phyloP scores from a whole-genome alignment of 176 grass and related monocot species.

The Eleusine indica region DNA sequence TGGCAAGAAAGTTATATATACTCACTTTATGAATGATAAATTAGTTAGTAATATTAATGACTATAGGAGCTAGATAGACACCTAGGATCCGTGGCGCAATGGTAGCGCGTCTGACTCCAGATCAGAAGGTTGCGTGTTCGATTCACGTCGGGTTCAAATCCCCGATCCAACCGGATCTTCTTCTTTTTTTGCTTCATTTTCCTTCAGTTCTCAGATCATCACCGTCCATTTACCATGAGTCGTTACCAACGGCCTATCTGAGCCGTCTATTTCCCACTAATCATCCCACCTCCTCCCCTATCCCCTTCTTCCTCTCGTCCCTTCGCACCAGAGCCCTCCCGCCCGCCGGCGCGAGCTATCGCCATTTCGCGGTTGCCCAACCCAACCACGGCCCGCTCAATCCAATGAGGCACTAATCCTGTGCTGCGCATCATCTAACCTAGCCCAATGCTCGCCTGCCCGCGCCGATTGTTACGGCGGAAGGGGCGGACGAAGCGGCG shows the following conservation, averaged over 20 bases:
- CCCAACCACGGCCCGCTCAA: not conserved
- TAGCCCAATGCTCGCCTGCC: conserved; percentile 39
- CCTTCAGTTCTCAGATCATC: not conserved
- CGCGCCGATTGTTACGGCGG: not conserved
- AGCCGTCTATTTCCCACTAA: conserved; percentile 3
- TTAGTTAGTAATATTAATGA: too few relatives aligned
- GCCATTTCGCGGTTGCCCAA: conserved; percentile 25
- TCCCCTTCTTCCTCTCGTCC: not conserved
- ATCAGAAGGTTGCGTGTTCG: conserved; percentile 99
- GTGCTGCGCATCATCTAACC: not conserved
- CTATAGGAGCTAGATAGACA: not conserved
- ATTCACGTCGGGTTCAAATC: conserved; percentile 99
- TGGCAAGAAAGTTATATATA: too few relatives aligned
- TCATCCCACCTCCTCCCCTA: conserved; percentile 28
- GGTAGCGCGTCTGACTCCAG: conserved; percentile 99
- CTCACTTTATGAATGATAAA: too few relatives aligned
- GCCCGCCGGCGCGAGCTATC: not conserved
- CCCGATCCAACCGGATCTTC: conserved; percentile 38
- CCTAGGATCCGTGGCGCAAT: conserved; percentile 94
- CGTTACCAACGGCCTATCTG: not conserved
- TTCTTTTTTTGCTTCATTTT: not conserved
- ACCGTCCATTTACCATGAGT: conserved; percentile 1
- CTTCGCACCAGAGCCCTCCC: not conserved
- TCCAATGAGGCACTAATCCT: not conserved
- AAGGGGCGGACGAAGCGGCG: conserved; percentile 24